These are phyloP conservation scores for Lentinula aciculospora DNA, from an alignment of 768 basidiomycete genomes.

Conservation along the genomic window DNA sequence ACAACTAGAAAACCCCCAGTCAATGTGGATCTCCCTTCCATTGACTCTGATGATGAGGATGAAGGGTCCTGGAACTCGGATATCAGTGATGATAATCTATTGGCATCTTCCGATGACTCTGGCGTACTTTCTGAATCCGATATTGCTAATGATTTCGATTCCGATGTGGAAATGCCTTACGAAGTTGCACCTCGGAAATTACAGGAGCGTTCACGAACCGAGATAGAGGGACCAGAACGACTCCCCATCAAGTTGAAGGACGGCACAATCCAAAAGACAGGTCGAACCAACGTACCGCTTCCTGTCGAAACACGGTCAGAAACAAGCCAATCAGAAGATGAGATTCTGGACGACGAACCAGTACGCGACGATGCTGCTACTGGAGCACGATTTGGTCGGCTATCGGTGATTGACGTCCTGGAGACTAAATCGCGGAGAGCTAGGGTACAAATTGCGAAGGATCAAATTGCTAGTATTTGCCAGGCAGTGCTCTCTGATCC, in stretches of 20 bases:
- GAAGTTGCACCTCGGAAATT: slow-evolving; percentile 57
- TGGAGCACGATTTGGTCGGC: slow-evolving; percentile 84
- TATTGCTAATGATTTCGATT: slow-evolving; percentile 30
- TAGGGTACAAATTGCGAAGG: slow-evolving; percentile 76
- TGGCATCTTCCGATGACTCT: slow-evolving; percentile 26
- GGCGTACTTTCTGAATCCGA: slow-evolving; percentile 21
- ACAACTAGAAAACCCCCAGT: slow-evolving; percentile 37
- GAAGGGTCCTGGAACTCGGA: slow-evolving; percentile 44
- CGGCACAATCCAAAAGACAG: slow-evolving; percentile 67
- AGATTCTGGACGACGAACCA: slow-evolving; percentile 25
- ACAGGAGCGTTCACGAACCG: slow-evolving; percentile 38
- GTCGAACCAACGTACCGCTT: slow-evolving; percentile 27
- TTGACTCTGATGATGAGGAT: slow-evolving; percentile 63
- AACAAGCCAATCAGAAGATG: slow-evolving; percentile 27
- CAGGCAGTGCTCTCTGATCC: slow-evolving; percentile 94
- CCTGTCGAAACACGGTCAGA: slow-evolving; percentile 18
- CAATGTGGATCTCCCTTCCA: slow-evolving; percentile 60
- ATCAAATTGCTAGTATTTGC: slow-evolving; percentile 90
- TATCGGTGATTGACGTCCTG: slow-evolving; percentile 70
- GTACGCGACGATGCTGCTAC: slow-evolving; percentile 66
- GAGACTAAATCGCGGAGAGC: slow-evolving; percentile 57
- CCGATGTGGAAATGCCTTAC: slow-evolving; percentile 72
- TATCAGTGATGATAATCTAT: slow-evolving; percentile 26
- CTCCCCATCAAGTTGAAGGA: slow-evolving; percentile 85
- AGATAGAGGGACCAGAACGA: slow-evolving; percentile 48